A percentile compares a stretch with the other conserved stretches of the same genome.
Evolutionary conservation across 768 basidiomycete species (phyloP).

Genomic region (Lentinus brumalis): DNA sequence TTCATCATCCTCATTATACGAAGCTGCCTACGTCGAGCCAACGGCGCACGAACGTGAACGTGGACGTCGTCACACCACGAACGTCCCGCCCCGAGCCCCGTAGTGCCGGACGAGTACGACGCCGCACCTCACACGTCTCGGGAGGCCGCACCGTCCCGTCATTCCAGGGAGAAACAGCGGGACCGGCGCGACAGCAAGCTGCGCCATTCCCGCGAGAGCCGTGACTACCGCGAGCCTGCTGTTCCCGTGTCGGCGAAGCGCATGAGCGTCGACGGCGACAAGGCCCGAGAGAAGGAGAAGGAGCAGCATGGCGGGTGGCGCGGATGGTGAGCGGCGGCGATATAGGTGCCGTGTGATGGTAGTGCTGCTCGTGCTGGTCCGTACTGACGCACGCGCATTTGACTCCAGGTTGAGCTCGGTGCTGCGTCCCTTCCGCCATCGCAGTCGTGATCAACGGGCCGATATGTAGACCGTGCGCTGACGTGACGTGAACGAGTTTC

Average conservation of each 20-base stretch:
- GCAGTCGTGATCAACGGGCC: background rate
- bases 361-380: background rate
- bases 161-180: background rate
- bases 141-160: background rate
- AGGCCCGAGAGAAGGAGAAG: background rate
- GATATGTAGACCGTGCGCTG: background rate
- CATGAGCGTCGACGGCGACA: background rate
- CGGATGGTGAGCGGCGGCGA: constrained; percentile 20
- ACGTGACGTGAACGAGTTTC: no score
- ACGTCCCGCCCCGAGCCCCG: background rate
- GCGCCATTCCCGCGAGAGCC: background rate
- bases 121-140: background rate
- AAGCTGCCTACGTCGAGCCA: background rate
- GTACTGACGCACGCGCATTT: background rate
- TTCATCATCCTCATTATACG: no score
- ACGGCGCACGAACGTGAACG: background rate
- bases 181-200: background rate
- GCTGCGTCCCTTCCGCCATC: constrained; percentile 12
- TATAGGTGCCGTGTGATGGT: constrained; percentile 15
- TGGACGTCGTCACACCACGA: background rate
- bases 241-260: background rate
- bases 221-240: background rate
- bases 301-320: constrained; percentile 17
- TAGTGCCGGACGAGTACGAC: background rate
- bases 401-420: constrained; percentile 7